These are phyloP conservation scores for Hypoxylon trugodes DNA, from an alignment of 495 filamentous ascomycete genomes.

Conservation along the genomic window DNA sequence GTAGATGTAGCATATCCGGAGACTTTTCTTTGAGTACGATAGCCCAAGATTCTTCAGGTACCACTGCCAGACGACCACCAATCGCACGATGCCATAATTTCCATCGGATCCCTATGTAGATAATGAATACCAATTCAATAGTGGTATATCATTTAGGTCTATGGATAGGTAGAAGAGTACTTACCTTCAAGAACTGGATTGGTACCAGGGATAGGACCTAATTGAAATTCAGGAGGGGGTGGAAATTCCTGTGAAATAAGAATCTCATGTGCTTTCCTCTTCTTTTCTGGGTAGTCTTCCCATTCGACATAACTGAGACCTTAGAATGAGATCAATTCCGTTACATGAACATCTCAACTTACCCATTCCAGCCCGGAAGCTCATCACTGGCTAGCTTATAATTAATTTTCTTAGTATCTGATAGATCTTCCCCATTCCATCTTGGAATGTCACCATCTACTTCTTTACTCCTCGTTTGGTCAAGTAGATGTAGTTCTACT, in stretches of 20 bases:
- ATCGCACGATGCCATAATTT: conserved; percentile 71
- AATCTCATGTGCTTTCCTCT: conserved; percentile 63
- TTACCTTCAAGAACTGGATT: conserved; percentile 65
- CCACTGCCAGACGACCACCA: conserved; percentile 56
- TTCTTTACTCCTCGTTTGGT: conserved; percentile 50
- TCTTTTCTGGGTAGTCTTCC: conserved; percentile 74
- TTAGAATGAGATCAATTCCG: not conserved
- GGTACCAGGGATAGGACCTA: conserved; percentile 64
- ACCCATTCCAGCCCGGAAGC: conserved; percentile 46
- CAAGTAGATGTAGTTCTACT: conserved; percentile 56
- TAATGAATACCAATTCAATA: not conserved
- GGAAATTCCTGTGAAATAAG: conserved; percentile 65
- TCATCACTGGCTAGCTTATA: conserved; percentile 30
- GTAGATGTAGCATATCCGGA: conserved; percentile 70
- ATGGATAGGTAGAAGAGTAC: not conserved
- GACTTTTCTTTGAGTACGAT: conserved; percentile 68
- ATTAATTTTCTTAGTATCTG: conserved; percentile 5
- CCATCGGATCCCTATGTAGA: conserved; percentile 62
- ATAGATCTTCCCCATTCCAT: conserved; percentile 50
- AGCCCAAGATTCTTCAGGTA: conserved; percentile 66
- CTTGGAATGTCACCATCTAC: conserved; percentile 37
- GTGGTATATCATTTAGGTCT: not conserved
- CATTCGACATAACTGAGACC: conserved; percentile 67
- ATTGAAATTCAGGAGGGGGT: conserved; percentile 66
- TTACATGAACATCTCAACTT: conserved; percentile 4